phyloP scores from a whole-genome alignment of 202 grass and related monocot species.

The Zizania palustris region DNA sequence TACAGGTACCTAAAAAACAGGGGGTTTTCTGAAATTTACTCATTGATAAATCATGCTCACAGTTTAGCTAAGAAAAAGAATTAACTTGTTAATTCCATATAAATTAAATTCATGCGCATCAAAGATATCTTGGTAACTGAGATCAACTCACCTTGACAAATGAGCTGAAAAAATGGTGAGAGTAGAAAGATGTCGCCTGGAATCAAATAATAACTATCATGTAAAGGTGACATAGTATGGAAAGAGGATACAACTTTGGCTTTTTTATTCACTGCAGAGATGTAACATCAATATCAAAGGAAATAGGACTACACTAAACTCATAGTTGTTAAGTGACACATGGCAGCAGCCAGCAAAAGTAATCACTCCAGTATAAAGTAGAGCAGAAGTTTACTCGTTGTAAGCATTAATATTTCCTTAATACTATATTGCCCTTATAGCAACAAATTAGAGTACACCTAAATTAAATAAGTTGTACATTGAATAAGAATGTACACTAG shows the following conservation, averaged over 20 bases:
- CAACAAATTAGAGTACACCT: background rate
- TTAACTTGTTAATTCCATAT: background rate
- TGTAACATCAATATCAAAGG: constrained; percentile 2
- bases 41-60: constrained; percentile 8
- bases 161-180: constrained; percentile 88
- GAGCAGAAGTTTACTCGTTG: constrained; percentile 14
- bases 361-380: constrained; percentile 21
- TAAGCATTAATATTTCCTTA: background rate
- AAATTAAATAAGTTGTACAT: constrained; percentile 8
- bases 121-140: constrained; percentile 11
- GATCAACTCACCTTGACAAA: constrained; percentile 83
- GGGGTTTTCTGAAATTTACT: background rate
- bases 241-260: constrained; percentile 4
- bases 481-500: background rate
- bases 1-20: background rate
- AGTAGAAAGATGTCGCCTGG: constrained; percentile 84
- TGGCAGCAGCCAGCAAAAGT: constrained; percentile 5
- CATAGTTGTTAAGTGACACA: background rate
- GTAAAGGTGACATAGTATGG: constrained; percentile 6
- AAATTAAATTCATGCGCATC: constrained; percentile 9
- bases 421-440: constrained; percentile 6
- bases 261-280: background rate
- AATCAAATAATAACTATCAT: constrained; percentile 46
- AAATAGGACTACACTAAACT: constrained; percentile 8
- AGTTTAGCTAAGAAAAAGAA: constrained; percentile 28